Base-by-base conservation (phyloP, 768 basidiomycete genomes). In the Trichaptum fuscoviolaceum region DNA sequence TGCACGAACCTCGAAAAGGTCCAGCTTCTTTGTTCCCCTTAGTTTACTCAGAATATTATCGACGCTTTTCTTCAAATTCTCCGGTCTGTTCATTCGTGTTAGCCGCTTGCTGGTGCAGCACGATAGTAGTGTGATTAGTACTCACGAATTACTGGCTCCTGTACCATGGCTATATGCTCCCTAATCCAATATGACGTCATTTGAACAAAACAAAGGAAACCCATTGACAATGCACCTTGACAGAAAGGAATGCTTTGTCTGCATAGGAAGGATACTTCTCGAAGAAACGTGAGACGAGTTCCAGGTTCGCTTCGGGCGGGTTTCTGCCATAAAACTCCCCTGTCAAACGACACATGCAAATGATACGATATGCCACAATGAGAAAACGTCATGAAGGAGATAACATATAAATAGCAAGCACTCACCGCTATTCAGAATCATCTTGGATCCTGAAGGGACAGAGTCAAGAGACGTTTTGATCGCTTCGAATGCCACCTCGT, bases 401-500 rank as follows among this genome's bases (percentile, higher is more conserved):
- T 30, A 30, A 3, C 30, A 30, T 2, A 30, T 8, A 8, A 30
- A 8, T 30, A 8, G 8, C 30, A 30, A 3, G 30, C 2, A 8
- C 30, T 52, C 20, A 80, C 85, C 82, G 70, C 79, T 82, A 70
- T 86, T 86, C 69, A 87, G 67, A 62, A 85, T 68, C 71, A 83
- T 80, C 71, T 85, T 85, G 35, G 73, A 75, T 18, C 80, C 83
- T 0, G 76, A 68, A 0, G 82, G 81, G 35, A 82, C 70, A 0
- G 77, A 73, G 42, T 81, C 77, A 66, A 84, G 70, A 6, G 80
- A 81, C 12, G 81, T 81, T 72, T 84, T 85, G 77, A 90, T 88
- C 1, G 85, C 78, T 24, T 82, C 84, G 67, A 91, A 89, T 9
- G 83, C 83, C 35, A 85, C 80, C 64, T 86, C 86, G 65, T 90